Percentiles rank a stretch among this genome's conserved stretches.
phyloP scores from a whole-genome alignment of 305 asterid genomes.

The Fraxinus sp. region DNA sequence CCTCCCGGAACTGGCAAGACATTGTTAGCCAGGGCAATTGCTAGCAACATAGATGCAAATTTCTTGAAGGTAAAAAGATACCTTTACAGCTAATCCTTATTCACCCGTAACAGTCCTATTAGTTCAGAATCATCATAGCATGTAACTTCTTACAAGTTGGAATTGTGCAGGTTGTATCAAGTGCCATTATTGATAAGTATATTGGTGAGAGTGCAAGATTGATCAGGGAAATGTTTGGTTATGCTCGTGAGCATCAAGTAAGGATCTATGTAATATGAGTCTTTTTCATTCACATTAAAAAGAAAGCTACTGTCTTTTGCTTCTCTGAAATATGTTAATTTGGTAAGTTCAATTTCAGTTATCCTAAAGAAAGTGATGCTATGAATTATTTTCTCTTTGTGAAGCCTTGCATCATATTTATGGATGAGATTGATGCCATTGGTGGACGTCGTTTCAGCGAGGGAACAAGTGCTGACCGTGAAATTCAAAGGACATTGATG shows the following conservation, averaged over 20 bases:
- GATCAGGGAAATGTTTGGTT: conserved; percentile 91
- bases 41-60: conserved; percentile 94
- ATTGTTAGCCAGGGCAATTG: conserved; percentile 92
- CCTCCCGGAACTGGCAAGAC: conserved; percentile 99
- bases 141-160: conserved; percentile 22
- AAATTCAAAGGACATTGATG: conserved; percentile 86
- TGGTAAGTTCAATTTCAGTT: conserved; percentile 5
- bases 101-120: neutral
- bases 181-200: conserved; percentile 96
- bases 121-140: neutral
- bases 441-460: conserved; percentile 90
- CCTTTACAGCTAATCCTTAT: neutral
- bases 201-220: conserved; percentile 97
- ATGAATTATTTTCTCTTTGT: conserved; percentile 12
- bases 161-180: conserved; percentile 79
- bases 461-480: conserved; percentile 95
- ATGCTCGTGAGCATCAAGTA: conserved; percentile 99
- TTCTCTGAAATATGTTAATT: neutral
- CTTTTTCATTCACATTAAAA: neutral
- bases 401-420: conserved; percentile 83
- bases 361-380: neutral
- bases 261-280: conserved; percentile 7
- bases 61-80: conserved; percentile 63
- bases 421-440: conserved; percentile 85
- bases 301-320: neutral